Base-by-base conservation (phyloP, 2,329 filamentous ascomycete species). In the Trichophyton verrucosum region DNA sequence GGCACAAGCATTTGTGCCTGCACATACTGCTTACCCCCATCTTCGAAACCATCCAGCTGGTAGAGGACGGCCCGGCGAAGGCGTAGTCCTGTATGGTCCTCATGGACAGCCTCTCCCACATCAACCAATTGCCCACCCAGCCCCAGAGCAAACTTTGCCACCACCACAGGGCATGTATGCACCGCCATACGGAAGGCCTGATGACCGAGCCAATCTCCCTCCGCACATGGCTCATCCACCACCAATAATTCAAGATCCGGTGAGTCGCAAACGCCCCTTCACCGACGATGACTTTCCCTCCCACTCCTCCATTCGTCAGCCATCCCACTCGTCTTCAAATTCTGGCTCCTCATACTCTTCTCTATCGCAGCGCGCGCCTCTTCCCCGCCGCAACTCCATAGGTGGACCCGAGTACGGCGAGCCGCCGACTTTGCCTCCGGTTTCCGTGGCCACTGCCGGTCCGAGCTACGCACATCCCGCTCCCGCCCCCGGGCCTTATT, bases 1-100 rank as follows among this genome's bases (percentile, higher is more conserved):
- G 73, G 60, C 64, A 3, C 86, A 88, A 71, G 86, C 86, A 9
- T 89, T 89, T 68, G 86, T 89, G 38, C 86, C 86, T 6, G 86
- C 85, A 8, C 84, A 88, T 70, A 84, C 86, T 5, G 83, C 85
- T 61, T 87, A 81, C 64, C 80, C 81, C 15, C 75, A 80, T 67
- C 70, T 82, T 68, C 76, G 79, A 61, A 38, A 77, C 77, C 64
- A 60, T 63, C 36, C 70, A 70, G 61, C 62, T 40, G 70, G 66
- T 44, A 68, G 65, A 36, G 72, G 72, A 47, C 66, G 67, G 30
- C 63, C 71, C 60, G 71, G 68, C 42, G 73, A 74, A 61, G 68
- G 68, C 36, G 67, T 75, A 46, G 67, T 75, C 65, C 72, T 80
- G 27, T 80, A 79, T 66, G 77, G 77, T 58, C 77, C 77, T 20